phyloP scores from a whole-genome alignment of 371 early-diverging fungal genomes.

The Smittium mucronatum region DNA sequence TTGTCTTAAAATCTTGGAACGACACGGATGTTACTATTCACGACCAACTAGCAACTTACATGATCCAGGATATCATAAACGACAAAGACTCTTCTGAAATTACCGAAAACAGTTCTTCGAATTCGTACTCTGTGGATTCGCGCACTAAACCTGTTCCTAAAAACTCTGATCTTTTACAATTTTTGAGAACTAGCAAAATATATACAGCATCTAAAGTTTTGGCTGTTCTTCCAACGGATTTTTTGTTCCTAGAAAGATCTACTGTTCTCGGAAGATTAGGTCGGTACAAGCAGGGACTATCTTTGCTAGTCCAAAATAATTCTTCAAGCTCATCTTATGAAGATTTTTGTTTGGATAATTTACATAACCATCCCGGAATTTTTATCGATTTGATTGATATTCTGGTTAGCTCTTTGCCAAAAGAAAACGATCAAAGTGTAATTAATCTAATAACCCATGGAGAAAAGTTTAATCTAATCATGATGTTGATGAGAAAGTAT shows the following conservation, averaged over 20 bases:
- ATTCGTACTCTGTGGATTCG: background rate
- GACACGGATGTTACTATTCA: slow-evolving; percentile 50
- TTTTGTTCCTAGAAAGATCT: slow-evolving; percentile 68
- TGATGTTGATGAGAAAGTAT: background rate
- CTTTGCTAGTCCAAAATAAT: slow-evolving; percentile 66
- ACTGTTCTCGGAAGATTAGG: slow-evolving; percentile 67
- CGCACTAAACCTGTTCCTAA: too few relatives aligned
- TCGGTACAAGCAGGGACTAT: slow-evolving; percentile 74
- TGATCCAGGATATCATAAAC: slow-evolving; percentile 43
- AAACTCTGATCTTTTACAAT: slow-evolving; percentile 35
- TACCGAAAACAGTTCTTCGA: too few relatives aligned
- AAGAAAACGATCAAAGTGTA: background rate
- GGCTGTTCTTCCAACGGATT: slow-evolving; percentile 57
- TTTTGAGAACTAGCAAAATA: slow-evolving; percentile 48
- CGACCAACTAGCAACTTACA: slow-evolving; percentile 58
- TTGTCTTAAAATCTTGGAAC: slow-evolving; percentile 51
- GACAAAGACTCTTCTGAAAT: background rate
- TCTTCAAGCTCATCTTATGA: slow-evolving; percentile 60
- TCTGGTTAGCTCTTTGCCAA: slow-evolving; percentile 8
- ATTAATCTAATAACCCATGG: background rate
- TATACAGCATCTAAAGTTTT: slow-evolving; percentile 69
- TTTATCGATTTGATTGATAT: slow-evolving; percentile 23
- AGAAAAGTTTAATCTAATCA: background rate
- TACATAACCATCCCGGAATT: slow-evolving; percentile 12
- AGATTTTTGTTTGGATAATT: slow-evolving; percentile 41